Evolutionary conservation across 331 rosid species (phyloP).

Genomic region (Cydonia oblonga): DNA sequence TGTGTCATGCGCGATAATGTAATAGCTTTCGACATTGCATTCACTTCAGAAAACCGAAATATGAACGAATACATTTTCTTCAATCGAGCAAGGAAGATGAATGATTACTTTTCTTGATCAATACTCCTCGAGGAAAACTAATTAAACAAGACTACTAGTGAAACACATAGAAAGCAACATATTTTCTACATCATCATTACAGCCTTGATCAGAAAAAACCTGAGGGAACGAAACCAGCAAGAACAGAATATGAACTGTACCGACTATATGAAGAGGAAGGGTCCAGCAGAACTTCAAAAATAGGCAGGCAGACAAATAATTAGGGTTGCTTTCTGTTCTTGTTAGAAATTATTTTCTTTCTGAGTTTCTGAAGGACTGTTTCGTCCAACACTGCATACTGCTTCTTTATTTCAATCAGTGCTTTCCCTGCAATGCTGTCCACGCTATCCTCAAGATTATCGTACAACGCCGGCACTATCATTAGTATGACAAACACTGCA

Average conservation of each 20-base stretch:
- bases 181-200: background rate
- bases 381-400: slow-evolving; percentile 26
- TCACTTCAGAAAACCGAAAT: background rate
- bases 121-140: background rate
- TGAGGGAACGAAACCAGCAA: background rate
- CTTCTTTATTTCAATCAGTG: slow-evolving; percentile 20
- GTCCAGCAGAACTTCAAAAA: background rate
- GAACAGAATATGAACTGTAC: background rate
- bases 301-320: background rate
- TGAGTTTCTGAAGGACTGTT: slow-evolving; percentile 13
- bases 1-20: background rate
- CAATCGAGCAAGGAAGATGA: background rate
- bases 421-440: slow-evolving; percentile 38
- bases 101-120: background rate
- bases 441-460: slow-evolving; percentile 39
- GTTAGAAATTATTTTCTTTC: background rate
- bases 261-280: background rate
- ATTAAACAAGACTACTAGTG: background rate
- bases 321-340: background rate
- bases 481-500: slow-evolving; percentile 29
- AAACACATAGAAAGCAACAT: background rate
- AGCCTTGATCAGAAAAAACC: background rate
- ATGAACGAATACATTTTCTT: background rate
- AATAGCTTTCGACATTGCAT: background rate
- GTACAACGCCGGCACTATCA: slow-evolving; percentile 37